Percentiles rank a stretch among this genome's conserved stretches.
phyloP scores from a whole-genome alignment of 345 rosid genomes.

The Mallotus nudiflorus region DNA sequence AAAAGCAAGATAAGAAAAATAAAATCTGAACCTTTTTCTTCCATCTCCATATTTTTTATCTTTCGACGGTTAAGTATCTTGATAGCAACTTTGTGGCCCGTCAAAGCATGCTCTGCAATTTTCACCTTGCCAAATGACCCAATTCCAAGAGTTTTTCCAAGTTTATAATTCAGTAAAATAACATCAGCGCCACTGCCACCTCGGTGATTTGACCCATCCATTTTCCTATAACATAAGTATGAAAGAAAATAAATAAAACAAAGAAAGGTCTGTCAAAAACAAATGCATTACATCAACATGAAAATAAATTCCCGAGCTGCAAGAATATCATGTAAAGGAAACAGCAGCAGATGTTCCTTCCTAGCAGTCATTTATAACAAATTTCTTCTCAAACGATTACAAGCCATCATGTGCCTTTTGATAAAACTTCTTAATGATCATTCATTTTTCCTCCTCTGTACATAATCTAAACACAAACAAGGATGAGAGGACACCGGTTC shows the following conservation, averaged over 20 bases:
- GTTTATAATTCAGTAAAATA: slow-evolving; percentile 67
- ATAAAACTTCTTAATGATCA: no score
- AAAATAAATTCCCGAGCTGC: background rate
- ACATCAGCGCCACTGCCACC: slow-evolving; percentile 54
- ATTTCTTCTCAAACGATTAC: no score
- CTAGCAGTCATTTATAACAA: background rate
- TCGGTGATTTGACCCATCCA: slow-evolving; percentile 56
- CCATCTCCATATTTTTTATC: slow-evolving; percentile 81
- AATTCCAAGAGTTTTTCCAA: slow-evolving; percentile 83
- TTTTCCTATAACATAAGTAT: slow-evolving; percentile 14
- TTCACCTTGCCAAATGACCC: slow-evolving; percentile 96
- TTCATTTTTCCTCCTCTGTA: no score
- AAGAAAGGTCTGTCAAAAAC: background rate
- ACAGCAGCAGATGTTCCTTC: background rate
- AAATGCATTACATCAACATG: slow-evolving; percentile 6
- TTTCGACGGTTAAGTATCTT: slow-evolving; percentile 89
- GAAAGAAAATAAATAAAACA: slow-evolving; percentile 4
- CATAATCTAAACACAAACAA: no score
- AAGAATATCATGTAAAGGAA: background rate
- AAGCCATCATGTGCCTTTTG: no score
- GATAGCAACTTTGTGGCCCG: slow-evolving; percentile 91
- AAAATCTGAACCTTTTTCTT: slow-evolving; percentile 76
- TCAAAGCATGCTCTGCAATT: slow-evolving; percentile 79
- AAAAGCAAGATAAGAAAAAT: no score
- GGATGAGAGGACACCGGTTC: no score